Base-by-base conservation (phyloP, 2,329 filamentous ascomycete genomes). In the Trichoderma koningii region DNA sequence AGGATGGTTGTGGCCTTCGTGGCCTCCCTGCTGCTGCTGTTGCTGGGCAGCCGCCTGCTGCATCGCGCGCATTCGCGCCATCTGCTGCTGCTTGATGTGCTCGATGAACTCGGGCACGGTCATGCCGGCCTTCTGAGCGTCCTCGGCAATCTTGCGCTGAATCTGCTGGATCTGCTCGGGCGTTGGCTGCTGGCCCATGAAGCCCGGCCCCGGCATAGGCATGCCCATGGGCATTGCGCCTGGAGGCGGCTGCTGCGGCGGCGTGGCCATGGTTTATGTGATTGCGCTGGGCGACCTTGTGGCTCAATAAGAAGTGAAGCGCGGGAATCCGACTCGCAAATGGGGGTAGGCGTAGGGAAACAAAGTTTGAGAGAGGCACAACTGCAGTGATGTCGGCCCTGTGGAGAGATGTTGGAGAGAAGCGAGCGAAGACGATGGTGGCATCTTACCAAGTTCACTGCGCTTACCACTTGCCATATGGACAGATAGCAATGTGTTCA, bases 131-230 rank as follows among this genome's bases (percentile, higher is more conserved):
- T 90, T 93, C 73, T 90, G 83, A 55, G 94, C 94, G 78, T 97
- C 93, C 57, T 86, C 85, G 55, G 89, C 89, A 51, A 97, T 81
- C 77, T 95, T 90, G 71, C 88, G 86, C 77, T 96, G 91, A 84
- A 97, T 95, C 64, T 85, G 84, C 64, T 87, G 86, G 69, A 97
- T 91, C 80, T 97, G 93, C 79, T 97, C 90, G 55, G 90, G 93
- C 21, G 89, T 87, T 41, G 92, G 92, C 76, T 78, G 81, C 69
- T 81, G 79, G 7, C 69, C 70, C 59, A 57, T 62, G 48, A 63
- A 63, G 62, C 75, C 77, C 42, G 76, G 60, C 1, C 72, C 68
- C 17, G 75, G 76, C 70, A 78, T 62, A 75, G 65, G 74, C 74
- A 41, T 62, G 5, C 38, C 44, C 38, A 62, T 64, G 5, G 61